Percentiles rank a stretch among this genome's conserved stretches.
Conservation (phyloP, 306 rosid species). For the Castanopsis chinensis region DNA sequence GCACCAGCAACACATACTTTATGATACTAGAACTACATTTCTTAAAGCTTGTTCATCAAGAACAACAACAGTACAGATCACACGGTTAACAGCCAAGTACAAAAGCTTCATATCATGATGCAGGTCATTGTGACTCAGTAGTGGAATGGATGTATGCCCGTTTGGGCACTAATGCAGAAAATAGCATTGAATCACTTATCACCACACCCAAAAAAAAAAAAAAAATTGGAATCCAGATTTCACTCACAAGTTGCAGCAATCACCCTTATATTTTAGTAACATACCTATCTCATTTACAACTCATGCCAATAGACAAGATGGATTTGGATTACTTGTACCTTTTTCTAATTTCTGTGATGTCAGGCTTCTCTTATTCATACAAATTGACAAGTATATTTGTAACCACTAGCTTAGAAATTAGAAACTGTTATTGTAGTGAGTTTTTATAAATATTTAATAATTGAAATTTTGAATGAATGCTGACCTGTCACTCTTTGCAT, state of each 20-base stretch:
- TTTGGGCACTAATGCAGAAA: not conserved
- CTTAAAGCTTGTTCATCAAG: not conserved
- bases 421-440: slow-evolving; percentile 5
- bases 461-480: slow-evolving; percentile 7
- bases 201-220: not conserved
- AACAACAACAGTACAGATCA: not conserved
- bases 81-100: not conserved
- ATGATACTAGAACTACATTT: too few species aligned
- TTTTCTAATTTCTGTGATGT: not conserved
- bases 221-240: not conserved
- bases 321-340: not conserved
- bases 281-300: not conserved
- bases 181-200: not conserved
- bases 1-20: not conserved
- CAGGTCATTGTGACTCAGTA: not conserved
- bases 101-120: not conserved
- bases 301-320: not conserved
- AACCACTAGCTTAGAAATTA: slow-evolving; percentile 2
- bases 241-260: not conserved
- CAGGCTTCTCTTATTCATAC: not conserved
- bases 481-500: slow-evolving; percentile 84
- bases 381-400: not conserved
- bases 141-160: not conserved
- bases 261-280: not conserved
- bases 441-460: slow-evolving; percentile 18